Conservation (phyloP, 352 stramenopile species). For the Phytophthora quininea region DNA sequence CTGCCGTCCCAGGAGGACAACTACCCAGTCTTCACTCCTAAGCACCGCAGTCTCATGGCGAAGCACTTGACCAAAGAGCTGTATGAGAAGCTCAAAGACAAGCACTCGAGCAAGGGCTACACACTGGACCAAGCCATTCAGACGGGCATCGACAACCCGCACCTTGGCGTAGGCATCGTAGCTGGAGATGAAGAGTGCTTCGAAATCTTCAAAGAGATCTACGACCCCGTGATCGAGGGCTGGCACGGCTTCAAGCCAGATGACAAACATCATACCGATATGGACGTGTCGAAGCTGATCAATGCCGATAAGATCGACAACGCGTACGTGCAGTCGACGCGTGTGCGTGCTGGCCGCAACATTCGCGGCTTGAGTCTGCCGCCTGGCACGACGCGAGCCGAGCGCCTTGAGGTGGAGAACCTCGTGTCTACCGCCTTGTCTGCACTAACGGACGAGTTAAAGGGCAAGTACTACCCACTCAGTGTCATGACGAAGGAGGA, state of each 20-base stretch:
- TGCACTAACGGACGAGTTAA: slow-evolving; percentile 71
- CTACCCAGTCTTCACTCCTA: slow-evolving; percentile 78
- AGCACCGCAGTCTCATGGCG: slow-evolving; percentile 89
- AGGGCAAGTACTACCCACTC: slow-evolving; percentile 90
- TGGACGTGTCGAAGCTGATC: slow-evolving; percentile 79
- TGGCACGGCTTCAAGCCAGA: slow-evolving; percentile 87
- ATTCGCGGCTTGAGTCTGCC: slow-evolving; percentile 90
- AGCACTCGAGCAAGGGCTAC: slow-evolving; percentile 74
- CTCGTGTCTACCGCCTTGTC: slow-evolving; percentile 81
- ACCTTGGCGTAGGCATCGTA: slow-evolving; percentile 84
- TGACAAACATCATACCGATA: slow-evolving; percentile 82
- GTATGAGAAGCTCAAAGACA: slow-evolving; percentile 85
- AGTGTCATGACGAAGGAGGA: slow-evolving; percentile 91
- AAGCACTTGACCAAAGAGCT: slow-evolving; percentile 83
- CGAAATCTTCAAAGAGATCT: slow-evolving; percentile 81
- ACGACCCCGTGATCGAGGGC: slow-evolving; percentile 86
- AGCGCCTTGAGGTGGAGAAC: slow-evolving; percentile 86
- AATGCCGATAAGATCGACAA: slow-evolving; percentile 73
- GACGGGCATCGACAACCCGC: slow-evolving; percentile 83
- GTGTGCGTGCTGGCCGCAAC: slow-evolving; percentile 91
- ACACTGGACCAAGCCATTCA: slow-evolving; percentile 88
- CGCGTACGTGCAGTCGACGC: slow-evolving; percentile 91
- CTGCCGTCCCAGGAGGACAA: slow-evolving; percentile 72
- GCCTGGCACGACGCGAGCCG: slow-evolving; percentile 82
- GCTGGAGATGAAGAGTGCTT: slow-evolving; percentile 89